Percentiles rank a stretch among this genome's conserved stretches.
Evolutionary conservation across 2,329 filamentous ascomycete species (phyloP).

Genomic region (Microdochium bolleyi): DNA sequence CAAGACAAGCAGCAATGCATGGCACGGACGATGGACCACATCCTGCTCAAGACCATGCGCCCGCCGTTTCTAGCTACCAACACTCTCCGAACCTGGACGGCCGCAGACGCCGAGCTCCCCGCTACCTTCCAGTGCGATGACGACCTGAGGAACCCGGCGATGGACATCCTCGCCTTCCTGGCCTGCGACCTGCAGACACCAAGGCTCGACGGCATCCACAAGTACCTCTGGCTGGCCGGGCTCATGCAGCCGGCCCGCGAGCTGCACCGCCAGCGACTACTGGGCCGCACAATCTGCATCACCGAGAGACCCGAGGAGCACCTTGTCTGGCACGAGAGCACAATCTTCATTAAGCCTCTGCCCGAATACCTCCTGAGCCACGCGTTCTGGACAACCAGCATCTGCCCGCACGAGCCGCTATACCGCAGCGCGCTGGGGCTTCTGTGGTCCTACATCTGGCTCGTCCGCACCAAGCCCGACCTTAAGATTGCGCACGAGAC

Average conservation of each 20-base stretch:
- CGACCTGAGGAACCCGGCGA: background rate
- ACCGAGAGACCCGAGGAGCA: constrained; percentile 20
- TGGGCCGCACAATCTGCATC: constrained; percentile 16
- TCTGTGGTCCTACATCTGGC: constrained; percentile 29
- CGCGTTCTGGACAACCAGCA: constrained; percentile 12
- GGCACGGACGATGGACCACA: background rate
- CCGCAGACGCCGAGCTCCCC: background rate
- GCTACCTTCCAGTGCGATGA: background rate
- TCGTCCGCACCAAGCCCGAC: constrained; percentile 29
- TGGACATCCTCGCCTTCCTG: constrained; percentile 2
- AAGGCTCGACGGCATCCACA: constrained; percentile 7
- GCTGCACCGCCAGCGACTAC: constrained; percentile 16
- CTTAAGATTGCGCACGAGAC: constrained; percentile 22
- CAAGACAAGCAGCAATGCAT: too few species aligned
- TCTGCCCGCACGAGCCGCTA: constrained; percentile 12
- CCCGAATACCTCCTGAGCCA: constrained; percentile 16
- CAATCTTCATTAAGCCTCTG: constrained; percentile 15
- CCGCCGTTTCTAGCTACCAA: background rate
- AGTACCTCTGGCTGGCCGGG: constrained; percentile 12
- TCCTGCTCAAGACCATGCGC: background rate
- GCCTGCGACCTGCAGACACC: constrained; percentile 6
- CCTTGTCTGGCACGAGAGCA: constrained; percentile 15
- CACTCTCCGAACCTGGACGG: background rate
- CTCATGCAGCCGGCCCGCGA: constrained; percentile 9
- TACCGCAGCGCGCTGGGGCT: constrained; percentile 24